Base-by-base conservation (phyloP, 116 monocot species). In the Phalaenopsis hybrid region DNA sequence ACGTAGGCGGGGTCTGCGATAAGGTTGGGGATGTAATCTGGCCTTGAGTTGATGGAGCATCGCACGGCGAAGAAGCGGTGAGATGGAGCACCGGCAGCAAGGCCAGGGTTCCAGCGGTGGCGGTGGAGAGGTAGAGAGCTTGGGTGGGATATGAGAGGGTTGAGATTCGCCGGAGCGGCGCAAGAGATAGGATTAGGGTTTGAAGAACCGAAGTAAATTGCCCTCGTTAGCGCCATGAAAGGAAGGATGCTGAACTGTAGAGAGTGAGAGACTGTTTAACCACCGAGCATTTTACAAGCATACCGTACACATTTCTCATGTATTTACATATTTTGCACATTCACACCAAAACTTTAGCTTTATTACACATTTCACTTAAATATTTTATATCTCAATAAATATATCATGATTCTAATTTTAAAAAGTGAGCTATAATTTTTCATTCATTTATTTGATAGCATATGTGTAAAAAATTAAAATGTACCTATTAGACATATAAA, bases 1-100 rank as follows among this genome's bases (percentile, higher is more conserved):
- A 88, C 85, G 75, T 86, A 90, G 88, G 31, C 50, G 9, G 86
- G 88, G 84, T 90, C 90, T 41, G 77, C 34, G 78, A 90, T 86
- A 79, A 49, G 77, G 79, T 81, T 88, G 34, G 91, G 91, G 21
- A 78, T 69, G 83, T 91, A 91, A 9, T 86, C 79, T 0, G 91
- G 91, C 44, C 85, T 87, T 37, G 79, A 74, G 8, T 18, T 12
- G 57, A 80, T 61, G 18, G 84, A 77, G 81, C 85, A 81, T n/a
- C 49, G 80, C 25, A 43, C 46, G 15, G 49, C 45, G 8, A 43
- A 23, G 70, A 23, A 45, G 50, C 79, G 65, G 18, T 52, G 77
- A 41, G 58, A 68, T 37, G 37, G 34, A 81, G 23, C 46, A 11
- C 46, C 69, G 52, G 51, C 18, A 41, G 50, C 4, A 81, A 81